phyloP scores from a whole-genome alignment of 2,329 filamentous ascomycete species.

The Phaeosphaeria sp. region DNA sequence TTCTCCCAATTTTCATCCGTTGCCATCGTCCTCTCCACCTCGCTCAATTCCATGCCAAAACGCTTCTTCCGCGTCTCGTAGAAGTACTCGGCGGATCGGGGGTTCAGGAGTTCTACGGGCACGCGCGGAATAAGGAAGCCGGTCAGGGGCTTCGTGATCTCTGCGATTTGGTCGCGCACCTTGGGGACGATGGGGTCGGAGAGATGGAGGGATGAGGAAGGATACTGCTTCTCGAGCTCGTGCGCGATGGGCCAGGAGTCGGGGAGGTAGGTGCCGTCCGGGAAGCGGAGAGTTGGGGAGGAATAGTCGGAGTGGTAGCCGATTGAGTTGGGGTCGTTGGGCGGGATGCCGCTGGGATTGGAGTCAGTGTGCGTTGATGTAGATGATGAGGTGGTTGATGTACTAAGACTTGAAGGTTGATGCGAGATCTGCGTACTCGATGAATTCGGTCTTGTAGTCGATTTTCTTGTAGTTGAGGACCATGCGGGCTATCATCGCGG shows the following conservation, averaged over 20 bases:
- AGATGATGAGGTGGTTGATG: slow-evolving; percentile 21
- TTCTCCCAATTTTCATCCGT: slow-evolving; percentile 60
- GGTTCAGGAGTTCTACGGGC: slow-evolving; percentile 59
- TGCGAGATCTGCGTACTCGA: slow-evolving; percentile 72
- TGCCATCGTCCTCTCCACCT: slow-evolving; percentile 57
- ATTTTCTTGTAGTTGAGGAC: slow-evolving; percentile 72
- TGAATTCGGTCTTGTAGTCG: slow-evolving; percentile 72
- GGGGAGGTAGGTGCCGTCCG: slow-evolving; percentile 67
- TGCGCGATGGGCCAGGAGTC: slow-evolving; percentile 68
- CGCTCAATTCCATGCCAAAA: slow-evolving; percentile 61
- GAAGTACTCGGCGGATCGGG: slow-evolving; percentile 63
- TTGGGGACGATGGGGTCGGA: slow-evolving; percentile 59
- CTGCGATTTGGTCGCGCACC: slow-evolving; percentile 52
- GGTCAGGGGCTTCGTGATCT: slow-evolving; percentile 25
- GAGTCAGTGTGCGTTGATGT: neutral
- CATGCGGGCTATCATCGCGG: slow-evolving; percentile 62
- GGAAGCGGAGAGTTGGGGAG: slow-evolving; percentile 63
- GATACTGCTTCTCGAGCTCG: slow-evolving; percentile 65
- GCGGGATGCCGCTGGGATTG: slow-evolving; percentile 49
- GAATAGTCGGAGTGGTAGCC: slow-evolving; percentile 55
- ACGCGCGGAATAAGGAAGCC: slow-evolving; percentile 53
- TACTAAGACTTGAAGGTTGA: slow-evolving; percentile 63
- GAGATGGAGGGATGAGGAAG: slow-evolving; percentile 64
- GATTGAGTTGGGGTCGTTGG: slow-evolving; percentile 50
- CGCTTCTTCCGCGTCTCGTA: slow-evolving; percentile 56